Evolutionary conservation across 1,284 basidiomycete species (phyloP), one percentile per base, ranked within the genome.

Genomic region (Tilletia horrida): DNA sequence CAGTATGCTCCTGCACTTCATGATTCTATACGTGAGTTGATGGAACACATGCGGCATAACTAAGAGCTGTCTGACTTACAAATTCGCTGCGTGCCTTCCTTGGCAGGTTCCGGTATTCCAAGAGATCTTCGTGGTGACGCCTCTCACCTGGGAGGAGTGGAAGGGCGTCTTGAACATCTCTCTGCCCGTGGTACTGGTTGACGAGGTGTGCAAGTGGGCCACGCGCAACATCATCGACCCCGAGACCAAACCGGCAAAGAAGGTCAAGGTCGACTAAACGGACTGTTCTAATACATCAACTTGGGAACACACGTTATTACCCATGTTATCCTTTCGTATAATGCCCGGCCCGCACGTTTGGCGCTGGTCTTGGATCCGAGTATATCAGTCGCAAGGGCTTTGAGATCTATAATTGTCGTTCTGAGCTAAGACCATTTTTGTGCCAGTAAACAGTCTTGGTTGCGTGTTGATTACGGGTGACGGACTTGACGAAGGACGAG

Each of bases 61-160:
- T n/a, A n/a, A n/a, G n/a, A n/a, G n/a, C n/a, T n/a, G n/a, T n/a
- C n/a, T n/a, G 21, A 35, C 7, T 14, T 64, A 27, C 13, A n/a
- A n/a, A n/a, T n/a, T n/a, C n/a, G n/a, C n/a, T n/a, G 35, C 35
- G 35, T 40, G 35, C 35, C 35, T 55, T 64, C 62, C 69, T 47
- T 45, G 63, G 11, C 66, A 74, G 66, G 62, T 79, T 16, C 77
- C 77, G 1, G 72, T 76, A 45, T 63, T 80, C 35, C 76, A 73
- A 50, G 76, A 77, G 14, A 73, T 80, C 67, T 97, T 98, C 83
- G 90, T 90, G 65, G 95, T 97, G 81, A 89, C 90, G 0, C 91
- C 93, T 2, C 86, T 98, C 67, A 94, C 93, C 84, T 90, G 88
- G 88, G 84, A 83, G 18, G 95, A 98, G 84, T 97, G 95, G 93